Conservation (phyloP, 208 protist genomes). For the Leishmania major region DNA sequence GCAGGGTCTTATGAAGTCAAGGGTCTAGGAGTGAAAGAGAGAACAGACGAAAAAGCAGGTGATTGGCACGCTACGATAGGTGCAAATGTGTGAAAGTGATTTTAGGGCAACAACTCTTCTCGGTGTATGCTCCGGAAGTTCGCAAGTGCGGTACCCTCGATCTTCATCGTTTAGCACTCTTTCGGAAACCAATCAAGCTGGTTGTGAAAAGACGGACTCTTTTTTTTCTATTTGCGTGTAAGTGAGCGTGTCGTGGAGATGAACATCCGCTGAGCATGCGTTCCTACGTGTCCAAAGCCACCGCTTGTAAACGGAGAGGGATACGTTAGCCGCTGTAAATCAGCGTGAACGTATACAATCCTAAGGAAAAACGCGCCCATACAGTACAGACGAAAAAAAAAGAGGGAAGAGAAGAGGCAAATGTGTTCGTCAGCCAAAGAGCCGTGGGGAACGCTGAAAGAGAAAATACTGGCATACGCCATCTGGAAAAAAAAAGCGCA, state of each 20-base stretch:
- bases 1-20: neutral
- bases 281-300: neutral
- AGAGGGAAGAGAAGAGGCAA: neutral
- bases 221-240: neutral
- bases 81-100: constrained; percentile 14
- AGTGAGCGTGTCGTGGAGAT: neutral
- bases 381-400: neutral
- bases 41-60: constrained; percentile 15
- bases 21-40: neutral
- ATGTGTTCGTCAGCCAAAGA: neutral
- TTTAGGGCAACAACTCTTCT: neutral
- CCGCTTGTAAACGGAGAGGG: neutral
- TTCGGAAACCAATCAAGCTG: neutral
- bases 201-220: neutral
- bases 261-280: neutral
- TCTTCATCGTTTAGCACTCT: neutral
- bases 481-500: neutral
- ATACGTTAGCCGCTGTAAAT: neutral
- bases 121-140: neutral
- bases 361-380: neutral
- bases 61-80: constrained; percentile 16
- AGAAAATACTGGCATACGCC: neutral
- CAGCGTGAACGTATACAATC: neutral
- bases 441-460: neutral
- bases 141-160: neutral